Conservation (phyloP, 108 stramenopile species). For the Stephanodiscus minutulus region DNA sequence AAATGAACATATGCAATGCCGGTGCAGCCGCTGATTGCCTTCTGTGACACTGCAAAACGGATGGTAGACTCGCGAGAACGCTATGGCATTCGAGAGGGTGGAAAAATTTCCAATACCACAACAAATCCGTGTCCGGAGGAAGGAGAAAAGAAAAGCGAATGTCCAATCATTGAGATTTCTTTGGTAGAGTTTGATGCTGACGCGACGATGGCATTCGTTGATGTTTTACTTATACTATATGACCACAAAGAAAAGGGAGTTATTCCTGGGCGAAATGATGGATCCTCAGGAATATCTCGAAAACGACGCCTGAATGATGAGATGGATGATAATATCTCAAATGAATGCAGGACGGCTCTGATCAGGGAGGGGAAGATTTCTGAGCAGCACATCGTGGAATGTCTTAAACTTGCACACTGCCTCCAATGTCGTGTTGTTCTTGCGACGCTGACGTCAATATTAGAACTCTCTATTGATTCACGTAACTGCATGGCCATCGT, state of each 20-base stretch:
- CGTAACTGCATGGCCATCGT: constrained; percentile 18
- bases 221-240: constrained; percentile 15
- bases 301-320: constrained; percentile 8
- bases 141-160: constrained; percentile 1
- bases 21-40: constrained; percentile 34
- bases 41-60: constrained; percentile 44
- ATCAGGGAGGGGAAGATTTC: constrained; percentile 29
- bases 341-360: constrained; percentile 21
- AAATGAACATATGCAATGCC: constrained; percentile 11
- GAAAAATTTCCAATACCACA: not conserved
- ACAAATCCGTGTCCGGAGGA: not conserved
- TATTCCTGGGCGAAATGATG: constrained; percentile 2
- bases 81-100: constrained; percentile 18
- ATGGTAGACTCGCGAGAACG: constrained; percentile 29
- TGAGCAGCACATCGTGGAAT: constrained; percentile 56
- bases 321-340: not conserved
- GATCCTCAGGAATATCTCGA: not conserved
- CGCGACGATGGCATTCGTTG: constrained; percentile 29
- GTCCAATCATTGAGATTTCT: constrained; percentile 36
- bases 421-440: constrained; percentile 66
- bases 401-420: constrained; percentile 71
- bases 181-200: constrained; percentile 39
- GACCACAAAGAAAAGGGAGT: constrained; percentile 5
- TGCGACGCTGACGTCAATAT: constrained; percentile 42
- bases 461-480: constrained; percentile 59